Conservation (phyloP, 2,329 filamentous ascomycete genomes). For the Stagonosporopsis chrysanthemi region DNA sequence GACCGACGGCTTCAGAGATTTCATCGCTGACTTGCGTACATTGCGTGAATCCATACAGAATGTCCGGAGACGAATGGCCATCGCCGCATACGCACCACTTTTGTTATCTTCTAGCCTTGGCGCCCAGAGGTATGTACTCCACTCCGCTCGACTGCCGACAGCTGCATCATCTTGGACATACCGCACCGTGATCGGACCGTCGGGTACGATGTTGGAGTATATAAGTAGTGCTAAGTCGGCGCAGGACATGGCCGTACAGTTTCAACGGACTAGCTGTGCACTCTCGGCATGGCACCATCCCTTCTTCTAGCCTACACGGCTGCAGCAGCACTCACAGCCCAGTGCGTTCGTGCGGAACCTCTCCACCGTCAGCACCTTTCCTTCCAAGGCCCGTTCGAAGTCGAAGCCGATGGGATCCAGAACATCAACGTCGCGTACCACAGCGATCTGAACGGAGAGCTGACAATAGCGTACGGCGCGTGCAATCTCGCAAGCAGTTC, state of each 20-base stretch:
- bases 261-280: background rate
- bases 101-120: conserved; percentile 10
- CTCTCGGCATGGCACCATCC: conserved; percentile 1
- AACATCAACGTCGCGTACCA: conserved; percentile 32
- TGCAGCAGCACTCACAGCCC: background rate
- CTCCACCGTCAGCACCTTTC: background rate
- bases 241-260: background rate
- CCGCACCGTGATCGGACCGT: background rate
- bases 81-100: conserved; percentile 7
- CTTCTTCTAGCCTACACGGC: background rate
- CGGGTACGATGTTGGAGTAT: background rate
- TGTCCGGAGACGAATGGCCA: background rate
- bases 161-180: background rate
- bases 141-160: conserved; percentile 8
- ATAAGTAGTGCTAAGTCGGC: background rate
- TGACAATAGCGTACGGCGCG: conserved; percentile 32
- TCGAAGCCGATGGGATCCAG: conserved; percentile 12
- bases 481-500: conserved; percentile 17
- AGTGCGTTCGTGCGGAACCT: background rate
- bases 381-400: conserved; percentile 7
- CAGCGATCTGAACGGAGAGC: conserved; percentile 27
- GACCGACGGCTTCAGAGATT: background rate
- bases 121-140: conserved; percentile 4
- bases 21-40: background rate
- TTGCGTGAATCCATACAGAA: background rate